A percentile compares a stretch with the other conserved stretches of the same genome.
Conservation (phyloP, 1,284 basidiomycete genomes). For the Phenoliferia sp. region DNA sequence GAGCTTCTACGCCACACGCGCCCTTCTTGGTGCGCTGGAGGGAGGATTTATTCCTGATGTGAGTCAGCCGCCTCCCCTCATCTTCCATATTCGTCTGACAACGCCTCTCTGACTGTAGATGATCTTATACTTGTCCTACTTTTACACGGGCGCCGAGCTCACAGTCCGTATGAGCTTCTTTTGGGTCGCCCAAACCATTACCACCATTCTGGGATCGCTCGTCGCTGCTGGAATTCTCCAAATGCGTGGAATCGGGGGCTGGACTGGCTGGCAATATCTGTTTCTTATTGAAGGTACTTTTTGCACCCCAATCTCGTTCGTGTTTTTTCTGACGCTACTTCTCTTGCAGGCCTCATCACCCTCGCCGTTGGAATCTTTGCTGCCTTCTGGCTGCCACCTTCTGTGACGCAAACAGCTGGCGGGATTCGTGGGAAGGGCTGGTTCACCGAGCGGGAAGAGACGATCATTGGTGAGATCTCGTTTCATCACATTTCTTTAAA, state of each 20-base stretch:
- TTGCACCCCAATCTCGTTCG: not conserved
- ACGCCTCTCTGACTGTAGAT: conserved; percentile 31
- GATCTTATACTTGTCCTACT: conserved; percentile 37
- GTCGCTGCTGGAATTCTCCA: conserved; percentile 42
- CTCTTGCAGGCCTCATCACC: conserved; percentile 37
- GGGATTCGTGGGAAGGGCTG: conserved; percentile 40
- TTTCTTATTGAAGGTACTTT: conserved; percentile 30
- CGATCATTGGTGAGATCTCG: conserved; percentile 47
- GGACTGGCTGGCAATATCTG: conserved; percentile 40
- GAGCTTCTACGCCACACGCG: conserved; percentile 6
- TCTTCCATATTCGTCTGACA: not conserved
- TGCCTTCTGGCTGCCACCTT: conserved; percentile 40
- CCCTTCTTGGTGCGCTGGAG: conserved; percentile 7
- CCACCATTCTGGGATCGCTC: conserved; percentile 39
- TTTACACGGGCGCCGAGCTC: conserved; percentile 38
- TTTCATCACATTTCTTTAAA: too few relatives aligned
- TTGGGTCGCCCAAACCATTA: conserved; percentile 39
- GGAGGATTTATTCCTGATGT: conserved; percentile 16
- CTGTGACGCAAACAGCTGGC: conserved; percentile 41
- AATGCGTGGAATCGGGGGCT: conserved; percentile 38
- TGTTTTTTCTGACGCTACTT: not conserved
- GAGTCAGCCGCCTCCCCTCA: not conserved
- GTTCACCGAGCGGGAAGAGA: conserved; percentile 47
- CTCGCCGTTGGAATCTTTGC: conserved; percentile 40
- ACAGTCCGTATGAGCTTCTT: conserved; percentile 44